Base-by-base conservation (phyloP, 2,329 filamentous ascomycete species). In the Colletotrichum sp. region DNA sequence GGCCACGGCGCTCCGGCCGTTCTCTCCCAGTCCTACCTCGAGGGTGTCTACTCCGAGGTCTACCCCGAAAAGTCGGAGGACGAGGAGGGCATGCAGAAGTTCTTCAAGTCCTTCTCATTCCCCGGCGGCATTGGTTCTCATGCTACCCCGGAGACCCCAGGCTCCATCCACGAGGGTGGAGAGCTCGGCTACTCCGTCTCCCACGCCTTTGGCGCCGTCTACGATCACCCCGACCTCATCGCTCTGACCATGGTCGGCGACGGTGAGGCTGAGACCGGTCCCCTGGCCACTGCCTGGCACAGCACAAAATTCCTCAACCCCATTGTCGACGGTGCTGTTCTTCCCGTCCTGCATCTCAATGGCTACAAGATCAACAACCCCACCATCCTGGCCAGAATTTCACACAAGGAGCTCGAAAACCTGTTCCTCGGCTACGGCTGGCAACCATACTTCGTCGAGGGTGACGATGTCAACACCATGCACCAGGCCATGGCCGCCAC, bases 341-440 rank as follows among this genome's bases (percentile, higher is more conserved):
- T 96, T 2, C 94, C 94, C 0, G 92, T 96, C 8, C 89, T 96
- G 13, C 94, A 96, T 83, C 88, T 96, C 39, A 96, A 96, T 80
- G 94, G 94, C 63, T 96, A 96, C 89, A 96, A 96, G 88, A 96
- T 96, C 87, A 95, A 95, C 87, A 95, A 95, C 84, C 93, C 93
- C 10, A 96, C 92, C 7, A 82, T 96, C 1, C 89, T 96, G 18
- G 92, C 94, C 16, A 92, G 94, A 78, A 93, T 96, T 81, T 91
- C 91, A 59, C 93, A 95, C 82, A 91, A 94, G 77, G 94, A 96
- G 84, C 88, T 96, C 8, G 89, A 92, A 79, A 86, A 89, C 28
- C 87, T 96, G 21, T 94, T 96, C 84, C 78, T 90, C 57, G 94
- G 94, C 34, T 96, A 95, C 80, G 94, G 94, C 78, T 96, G 93